Evolutionary conservation across 306 rosid species (phyloP).

Genomic region (Vachellia collinsii): DNA sequence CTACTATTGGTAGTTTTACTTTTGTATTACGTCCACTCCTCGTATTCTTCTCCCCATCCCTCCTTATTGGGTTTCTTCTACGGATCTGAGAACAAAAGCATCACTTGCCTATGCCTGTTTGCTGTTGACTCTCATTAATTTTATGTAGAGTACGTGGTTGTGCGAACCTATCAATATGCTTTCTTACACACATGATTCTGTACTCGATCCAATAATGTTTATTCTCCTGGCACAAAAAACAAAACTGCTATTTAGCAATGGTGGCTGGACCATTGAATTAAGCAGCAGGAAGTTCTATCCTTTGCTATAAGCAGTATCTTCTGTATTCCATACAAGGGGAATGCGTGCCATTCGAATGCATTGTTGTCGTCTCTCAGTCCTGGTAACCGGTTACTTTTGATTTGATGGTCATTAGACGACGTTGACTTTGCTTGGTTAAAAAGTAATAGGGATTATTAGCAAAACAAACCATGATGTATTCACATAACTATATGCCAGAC

Average conservation of each 20-base stretch:
- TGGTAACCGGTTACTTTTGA: conserved; percentile 14
- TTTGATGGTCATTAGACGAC: background rate
- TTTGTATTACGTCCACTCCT: background rate
- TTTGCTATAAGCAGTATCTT: background rate
- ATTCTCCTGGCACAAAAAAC: background rate
- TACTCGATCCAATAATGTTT: conserved; percentile 20
- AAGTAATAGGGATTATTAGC: background rate
- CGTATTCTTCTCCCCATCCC: background rate
- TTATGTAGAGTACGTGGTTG: background rate
- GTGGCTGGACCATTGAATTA: conserved; percentile 16
- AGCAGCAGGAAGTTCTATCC: background rate
- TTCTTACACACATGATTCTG: conserved; percentile 2
- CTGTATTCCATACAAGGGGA: conserved; percentile 1
- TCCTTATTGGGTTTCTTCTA: background rate
- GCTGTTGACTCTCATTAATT: background rate
- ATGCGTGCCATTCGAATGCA: conserved; percentile 3
- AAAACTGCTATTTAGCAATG: background rate
- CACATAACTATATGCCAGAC: background rate
- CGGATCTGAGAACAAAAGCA: background rate
- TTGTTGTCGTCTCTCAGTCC: background rate
- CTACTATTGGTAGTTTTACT: conserved; percentile 65
- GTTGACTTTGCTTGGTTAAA: background rate
- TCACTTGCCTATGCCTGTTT: background rate
- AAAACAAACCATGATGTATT: background rate
- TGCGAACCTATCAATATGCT: background rate